Evolutionary conservation across 2,329 filamentous ascomycete species (phyloP).

Genomic region (Penicillium verrucosum): DNA sequence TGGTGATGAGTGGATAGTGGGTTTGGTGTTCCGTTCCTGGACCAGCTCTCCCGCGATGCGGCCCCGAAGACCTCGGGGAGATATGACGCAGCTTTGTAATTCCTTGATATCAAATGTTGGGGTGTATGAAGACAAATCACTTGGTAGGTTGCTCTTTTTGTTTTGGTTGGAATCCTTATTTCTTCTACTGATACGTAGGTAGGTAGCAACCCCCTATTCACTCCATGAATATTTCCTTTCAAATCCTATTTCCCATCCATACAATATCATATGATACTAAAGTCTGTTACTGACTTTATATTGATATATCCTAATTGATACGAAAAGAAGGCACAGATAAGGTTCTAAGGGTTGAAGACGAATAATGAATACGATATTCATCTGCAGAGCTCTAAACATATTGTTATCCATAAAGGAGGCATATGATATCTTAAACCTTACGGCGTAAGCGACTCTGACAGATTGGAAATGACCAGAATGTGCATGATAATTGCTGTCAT

Average conservation of each 20-base stretch:
- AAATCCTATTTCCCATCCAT: background rate
- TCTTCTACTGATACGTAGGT: background rate
- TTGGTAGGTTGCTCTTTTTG: no score
- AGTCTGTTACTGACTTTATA: background rate
- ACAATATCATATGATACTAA: background rate
- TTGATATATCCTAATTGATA: background rate
- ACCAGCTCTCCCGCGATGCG: background rate
- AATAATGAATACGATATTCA: background rate
- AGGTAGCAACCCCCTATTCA: background rate
- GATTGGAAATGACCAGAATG: background rate
- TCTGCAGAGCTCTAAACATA: background rate
- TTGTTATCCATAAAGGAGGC: slow-evolving; percentile 4
- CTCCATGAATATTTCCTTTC: no score
- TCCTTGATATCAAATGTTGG: background rate
- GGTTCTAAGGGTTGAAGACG: background rate
- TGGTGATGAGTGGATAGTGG: background rate
- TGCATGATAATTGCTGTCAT: background rate
- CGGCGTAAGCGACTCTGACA: no score
- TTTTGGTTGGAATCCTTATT: background rate
- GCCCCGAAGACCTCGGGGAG: background rate
- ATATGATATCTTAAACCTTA: slow-evolving; percentile 2
- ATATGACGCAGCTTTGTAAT: slow-evolving; percentile 7
- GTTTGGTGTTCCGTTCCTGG: slow-evolving; percentile 10
- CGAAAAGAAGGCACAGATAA: background rate
- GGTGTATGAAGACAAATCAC: background rate